phyloP scores from a whole-genome alignment of 345 rosid species.

The Pugionium cornutum region DNA sequence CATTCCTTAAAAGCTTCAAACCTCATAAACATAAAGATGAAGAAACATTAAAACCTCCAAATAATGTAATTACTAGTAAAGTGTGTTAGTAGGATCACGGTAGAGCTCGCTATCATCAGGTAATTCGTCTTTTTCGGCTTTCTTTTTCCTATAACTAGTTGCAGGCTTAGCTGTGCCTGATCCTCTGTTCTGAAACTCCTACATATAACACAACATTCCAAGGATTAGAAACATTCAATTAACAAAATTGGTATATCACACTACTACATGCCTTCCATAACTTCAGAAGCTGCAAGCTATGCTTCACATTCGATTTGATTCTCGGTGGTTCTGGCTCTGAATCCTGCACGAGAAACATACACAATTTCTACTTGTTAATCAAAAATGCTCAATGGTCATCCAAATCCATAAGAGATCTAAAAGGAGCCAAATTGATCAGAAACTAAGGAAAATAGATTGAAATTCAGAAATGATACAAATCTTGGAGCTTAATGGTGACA shows the following conservation, averaged over 20 bases:
- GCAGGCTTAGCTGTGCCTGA: conserved; percentile 70
- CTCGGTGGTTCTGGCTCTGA: conserved; percentile 72
- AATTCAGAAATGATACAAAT: conserved; percentile 1
- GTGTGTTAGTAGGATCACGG: conserved; percentile 68
- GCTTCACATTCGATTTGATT: conserved; percentile 90
- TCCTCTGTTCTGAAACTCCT: conserved; percentile 69
- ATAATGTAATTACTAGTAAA: conserved; percentile 68
- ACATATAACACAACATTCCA: conserved; percentile 10
- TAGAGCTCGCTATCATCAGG: conserved; percentile 64
- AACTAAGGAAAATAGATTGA: background rate
- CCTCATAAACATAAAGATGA: background rate
- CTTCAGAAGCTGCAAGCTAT: conserved; percentile 74
- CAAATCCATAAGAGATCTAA: background rate
- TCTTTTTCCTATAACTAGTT: conserved; percentile 86
- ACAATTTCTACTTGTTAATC: too few relatives aligned
- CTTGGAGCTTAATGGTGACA: background rate
- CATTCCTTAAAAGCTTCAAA: conserved; percentile 27
- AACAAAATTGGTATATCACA: background rate
- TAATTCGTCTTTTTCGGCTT: conserved; percentile 66
- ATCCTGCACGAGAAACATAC: conserved; percentile 40
- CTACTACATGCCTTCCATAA: conserved; percentile 65
- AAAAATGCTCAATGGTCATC: background rate
- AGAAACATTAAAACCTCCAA: conserved; percentile 17
- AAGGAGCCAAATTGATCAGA: background rate
- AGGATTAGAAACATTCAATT: background rate